phyloP scores from a whole-genome alignment of 345 rosid species.

The Physaria fendleri region DNA sequence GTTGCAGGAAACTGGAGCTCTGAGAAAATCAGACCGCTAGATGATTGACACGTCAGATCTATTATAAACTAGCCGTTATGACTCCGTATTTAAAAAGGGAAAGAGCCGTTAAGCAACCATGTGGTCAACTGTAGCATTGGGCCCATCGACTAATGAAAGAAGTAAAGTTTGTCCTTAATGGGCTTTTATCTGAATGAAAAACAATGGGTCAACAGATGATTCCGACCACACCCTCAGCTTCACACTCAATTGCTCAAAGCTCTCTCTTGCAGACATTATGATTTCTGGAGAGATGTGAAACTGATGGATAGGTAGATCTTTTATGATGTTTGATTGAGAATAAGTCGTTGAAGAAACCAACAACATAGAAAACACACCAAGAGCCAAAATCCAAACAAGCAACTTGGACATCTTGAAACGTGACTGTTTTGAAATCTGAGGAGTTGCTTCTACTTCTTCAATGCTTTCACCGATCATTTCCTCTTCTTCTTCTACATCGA shows the following conservation, averaged over 20 bases:
- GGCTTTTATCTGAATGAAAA: too few species aligned
- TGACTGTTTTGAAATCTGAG: slow-evolving; percentile 21
- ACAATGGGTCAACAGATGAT: too few species aligned
- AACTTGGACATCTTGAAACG: slow-evolving; percentile 42
- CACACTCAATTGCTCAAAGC: slow-evolving; percentile 17
- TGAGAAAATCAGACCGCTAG: not conserved
- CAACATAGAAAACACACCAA: slow-evolving; percentile 36
- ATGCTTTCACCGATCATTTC: slow-evolving; percentile 23
- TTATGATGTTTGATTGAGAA: not conserved
- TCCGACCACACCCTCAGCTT: slow-evolving; percentile 25
- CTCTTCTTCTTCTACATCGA: slow-evolving; percentile 12
- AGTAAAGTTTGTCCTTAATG: too few species aligned
- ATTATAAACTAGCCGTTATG: not conserved
- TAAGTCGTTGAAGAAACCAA: slow-evolving; percentile 14
- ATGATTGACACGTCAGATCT: not conserved
- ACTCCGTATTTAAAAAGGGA: not conserved
- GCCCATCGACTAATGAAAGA: too few species aligned
- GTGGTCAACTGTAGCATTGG: too few species aligned
- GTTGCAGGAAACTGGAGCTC: not conserved
- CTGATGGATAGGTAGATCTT: not conserved
- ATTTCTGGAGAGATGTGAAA: slow-evolving; percentile 1
- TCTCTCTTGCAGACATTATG: slow-evolving; percentile 3
- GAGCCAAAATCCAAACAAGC: slow-evolving; percentile 34
- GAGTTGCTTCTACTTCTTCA: slow-evolving; percentile 19
- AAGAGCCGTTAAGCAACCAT: not conserved